Evolutionary conservation across 768 basidiomycete genomes (phyloP).

Genomic region (Phylloporus sp.): DNA sequence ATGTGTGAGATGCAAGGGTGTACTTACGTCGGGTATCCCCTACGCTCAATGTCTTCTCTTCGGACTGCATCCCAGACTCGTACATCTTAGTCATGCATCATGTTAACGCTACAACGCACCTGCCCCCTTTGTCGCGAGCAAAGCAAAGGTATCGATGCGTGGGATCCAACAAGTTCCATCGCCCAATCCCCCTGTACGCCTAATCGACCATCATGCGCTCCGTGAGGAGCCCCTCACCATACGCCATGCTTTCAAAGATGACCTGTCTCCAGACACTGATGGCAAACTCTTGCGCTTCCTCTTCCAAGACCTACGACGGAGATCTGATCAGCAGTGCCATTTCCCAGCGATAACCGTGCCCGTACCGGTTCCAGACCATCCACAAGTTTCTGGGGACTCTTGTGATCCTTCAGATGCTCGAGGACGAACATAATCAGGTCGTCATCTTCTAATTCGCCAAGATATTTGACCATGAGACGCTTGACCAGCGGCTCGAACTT

Average conservation of each 20-base stretch:
- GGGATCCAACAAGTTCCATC: slow-evolving; percentile 14
- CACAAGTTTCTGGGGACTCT: slow-evolving; percentile 75
- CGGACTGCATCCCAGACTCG: slow-evolving; percentile 23
- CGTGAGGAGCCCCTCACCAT: slow-evolving; percentile 82
- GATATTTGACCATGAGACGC: slow-evolving; percentile 76
- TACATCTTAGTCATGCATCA: slow-evolving; percentile 38
- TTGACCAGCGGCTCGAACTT: slow-evolving; percentile 86
- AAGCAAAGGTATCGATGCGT: slow-evolving; percentile 24
- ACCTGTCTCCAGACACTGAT: slow-evolving; percentile 84
- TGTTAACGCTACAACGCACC: slow-evolving; percentile 59
- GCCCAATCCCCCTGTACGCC: slow-evolving; percentile 9
- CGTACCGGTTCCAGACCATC: slow-evolving; percentile 90
- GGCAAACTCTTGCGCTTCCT: slow-evolving; percentile 80
- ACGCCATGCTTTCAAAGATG: slow-evolving; percentile 93
- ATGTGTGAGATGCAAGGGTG: slow-evolving; percentile 42
- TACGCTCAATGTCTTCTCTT: slow-evolving; percentile 20
- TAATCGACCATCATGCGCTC: slow-evolving; percentile 80
- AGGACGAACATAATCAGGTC: slow-evolving; percentile 92
- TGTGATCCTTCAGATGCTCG: slow-evolving; percentile 90
- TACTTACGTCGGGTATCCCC: slow-evolving; percentile 48
- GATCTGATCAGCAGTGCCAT: not conserved
- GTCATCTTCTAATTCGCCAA: slow-evolving; percentile 90
- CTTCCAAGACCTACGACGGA: slow-evolving; percentile 72
- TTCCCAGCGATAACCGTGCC: slow-evolving; percentile 12
- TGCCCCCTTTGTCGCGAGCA: slow-evolving; percentile 39